These are phyloP conservation scores for Puccinia coronata DNA, from an alignment of 1,284 basidiomycete species.

Conservation along the genomic window DNA sequence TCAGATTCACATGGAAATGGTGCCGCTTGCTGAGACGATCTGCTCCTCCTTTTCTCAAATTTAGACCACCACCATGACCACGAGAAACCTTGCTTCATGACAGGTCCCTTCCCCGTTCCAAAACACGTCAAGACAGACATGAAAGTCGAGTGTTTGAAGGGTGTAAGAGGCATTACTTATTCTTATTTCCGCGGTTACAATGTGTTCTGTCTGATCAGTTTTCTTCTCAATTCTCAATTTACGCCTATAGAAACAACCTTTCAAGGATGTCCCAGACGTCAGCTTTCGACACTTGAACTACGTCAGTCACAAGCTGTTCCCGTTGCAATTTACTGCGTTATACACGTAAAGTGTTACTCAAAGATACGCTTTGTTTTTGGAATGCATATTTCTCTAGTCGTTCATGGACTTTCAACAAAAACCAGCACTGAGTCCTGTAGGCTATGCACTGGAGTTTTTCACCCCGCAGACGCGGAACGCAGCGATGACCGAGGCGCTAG, in stretches of 20 bases:
- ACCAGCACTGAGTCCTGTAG: background rate
- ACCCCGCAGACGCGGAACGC: background rate
- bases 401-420: background rate
- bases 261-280: conserved; percentile 18
- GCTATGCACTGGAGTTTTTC: conserved; percentile 14
- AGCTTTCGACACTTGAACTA: background rate
- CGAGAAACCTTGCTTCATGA: conserved; percentile 10
- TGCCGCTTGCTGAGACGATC: background rate
- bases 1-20: background rate
- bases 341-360: background rate
- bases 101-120: background rate
- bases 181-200: background rate
- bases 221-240: background rate
- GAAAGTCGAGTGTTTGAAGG: background rate
- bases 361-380: background rate
- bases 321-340: background rate
- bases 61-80: background rate
- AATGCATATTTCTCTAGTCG: conserved; percentile 1
- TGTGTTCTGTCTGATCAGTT: background rate
- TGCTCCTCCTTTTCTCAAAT: background rate
- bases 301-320: background rate
- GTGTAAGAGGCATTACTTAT: background rate
- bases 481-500: background rate
- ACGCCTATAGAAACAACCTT: background rate
- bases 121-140: background rate